Evolutionary conservation across 768 basidiomycete genomes (phyloP).

Genomic region (Russula griseocarnosa): DNA sequence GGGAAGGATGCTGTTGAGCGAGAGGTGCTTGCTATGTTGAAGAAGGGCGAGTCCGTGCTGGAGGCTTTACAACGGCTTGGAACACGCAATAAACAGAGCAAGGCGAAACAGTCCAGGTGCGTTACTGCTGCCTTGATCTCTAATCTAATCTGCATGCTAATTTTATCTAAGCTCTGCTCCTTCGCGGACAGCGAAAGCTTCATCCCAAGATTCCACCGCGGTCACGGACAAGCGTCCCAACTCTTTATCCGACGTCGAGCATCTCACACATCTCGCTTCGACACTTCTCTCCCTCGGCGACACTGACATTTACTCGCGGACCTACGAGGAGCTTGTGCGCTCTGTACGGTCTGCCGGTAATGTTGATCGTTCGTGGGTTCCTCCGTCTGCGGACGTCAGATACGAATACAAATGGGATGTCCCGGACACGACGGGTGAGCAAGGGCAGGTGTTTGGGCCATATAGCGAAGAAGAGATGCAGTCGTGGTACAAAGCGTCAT

Average conservation of each 20-base stretch:
- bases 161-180: slow-evolving; percentile 16
- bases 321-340: slow-evolving; percentile 81
- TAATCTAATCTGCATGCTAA: neutral
- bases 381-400: slow-evolving; percentile 68
- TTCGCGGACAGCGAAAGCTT: slow-evolving; percentile 10
- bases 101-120: slow-evolving; percentile 31
- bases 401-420: slow-evolving; percentile 83
- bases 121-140: neutral
- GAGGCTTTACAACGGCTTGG: slow-evolving; percentile 88
- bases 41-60: slow-evolving; percentile 87
- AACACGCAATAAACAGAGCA: slow-evolving; percentile 51
- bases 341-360: slow-evolving; percentile 65
- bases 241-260: slow-evolving; percentile 58
- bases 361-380: slow-evolving; percentile 66
- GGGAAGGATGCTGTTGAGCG: slow-evolving; percentile 60
- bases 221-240: slow-evolving; percentile 24
- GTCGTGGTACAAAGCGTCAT: slow-evolving; percentile 73
- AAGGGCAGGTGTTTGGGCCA: slow-evolving; percentile 66
- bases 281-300: slow-evolving; percentile 84
- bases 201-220: neutral
- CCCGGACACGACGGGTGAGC: slow-evolving; percentile 43
- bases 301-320: slow-evolving; percentile 78
- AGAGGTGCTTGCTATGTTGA: slow-evolving; percentile 68
- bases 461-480: slow-evolving; percentile 77
- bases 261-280: slow-evolving; percentile 83